Evolutionary conservation across 148 eudicot genomes (phyloP), one percentile per base, ranked within the genome.

Genomic region (Hydrangea macrophylla): DNA sequence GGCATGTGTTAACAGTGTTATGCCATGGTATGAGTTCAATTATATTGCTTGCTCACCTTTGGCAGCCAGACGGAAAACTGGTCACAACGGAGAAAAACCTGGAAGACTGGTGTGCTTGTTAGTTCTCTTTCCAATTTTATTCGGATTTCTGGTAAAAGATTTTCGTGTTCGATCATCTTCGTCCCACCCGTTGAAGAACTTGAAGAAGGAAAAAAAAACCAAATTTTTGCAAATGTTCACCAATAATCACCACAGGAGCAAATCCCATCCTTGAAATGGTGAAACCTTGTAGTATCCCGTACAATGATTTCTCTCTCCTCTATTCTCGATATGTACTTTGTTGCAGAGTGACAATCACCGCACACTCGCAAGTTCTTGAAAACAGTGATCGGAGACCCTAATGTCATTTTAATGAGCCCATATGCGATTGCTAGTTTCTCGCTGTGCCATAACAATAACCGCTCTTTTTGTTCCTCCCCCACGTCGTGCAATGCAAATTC

Each of bases 211-310:
- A 48, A 48, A 48, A 7, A 15, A 2, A 15, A 15, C 53, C 4
- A 48, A 48, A 48, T 18, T 1, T 65, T 73, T 26, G 48, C 66
- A 55, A 27, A n/a, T n/a, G 23, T 20, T 60, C 50, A 81, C 90
- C 88, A 87, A 70, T 87, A 90, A 77, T 90, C 92, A 58, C 84
- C 83, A 76, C 88, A 90, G 64, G 96, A 87, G 70, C 96, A 87
- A 58, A 22, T 78, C 27, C 92, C 90, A 13, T 83, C 76, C 64
- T 70, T 68, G 68, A 90, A 87, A 85, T 85, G 90, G 58, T 87
- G 96, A 87, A 87, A 90, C 63, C 92, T 74, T 9, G 85, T 81
- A 11, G 79, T 83, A 67, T 90, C 92, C 72, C 96, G 75, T 30
- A 87, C 85, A 54, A 87, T 74, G 15, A 90, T 83, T 55, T 87